phyloP scores from a whole-genome alignment of 78 protist genomes.

The Dictyostelium firmibasis region DNA sequence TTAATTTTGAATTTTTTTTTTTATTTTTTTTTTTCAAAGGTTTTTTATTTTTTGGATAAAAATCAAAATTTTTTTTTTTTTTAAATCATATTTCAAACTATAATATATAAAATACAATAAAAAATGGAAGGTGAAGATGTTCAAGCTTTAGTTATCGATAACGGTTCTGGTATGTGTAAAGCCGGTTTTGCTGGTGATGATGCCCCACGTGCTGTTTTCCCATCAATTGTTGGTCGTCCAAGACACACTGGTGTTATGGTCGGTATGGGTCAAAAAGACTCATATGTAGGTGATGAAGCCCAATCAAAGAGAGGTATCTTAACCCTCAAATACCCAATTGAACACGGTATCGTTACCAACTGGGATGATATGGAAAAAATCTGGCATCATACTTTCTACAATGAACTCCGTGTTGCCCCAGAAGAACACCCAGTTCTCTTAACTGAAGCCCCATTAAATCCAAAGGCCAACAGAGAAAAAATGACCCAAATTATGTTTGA shows the following conservation, averaged over 20 bases:
- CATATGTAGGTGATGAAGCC: slow-evolving; percentile 80
- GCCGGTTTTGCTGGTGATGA: slow-evolving; percentile 96
- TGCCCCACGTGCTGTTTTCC: slow-evolving; percentile 93
- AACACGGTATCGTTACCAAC: slow-evolving; percentile 94
- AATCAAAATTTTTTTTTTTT: too few relatives aligned
- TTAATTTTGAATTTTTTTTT: neutral
- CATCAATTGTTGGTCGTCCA: slow-evolving; percentile 92
- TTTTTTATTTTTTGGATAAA: too few relatives aligned
- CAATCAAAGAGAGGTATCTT: slow-evolving; percentile 83
- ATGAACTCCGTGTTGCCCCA: slow-evolving; percentile 94
- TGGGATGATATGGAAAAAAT: slow-evolving; percentile 99
- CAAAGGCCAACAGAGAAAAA: slow-evolving; percentile 94
- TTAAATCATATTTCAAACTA: neutral
- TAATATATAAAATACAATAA: neutral
- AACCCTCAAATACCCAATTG: slow-evolving; percentile 91
- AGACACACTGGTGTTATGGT: slow-evolving; percentile 90
- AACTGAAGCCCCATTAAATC: slow-evolving; percentile 92
- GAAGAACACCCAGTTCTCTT: slow-evolving; percentile 89
- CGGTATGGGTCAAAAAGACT: slow-evolving; percentile 86
- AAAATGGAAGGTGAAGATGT: slow-evolving; percentile 4
- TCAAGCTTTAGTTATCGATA: slow-evolving; percentile 83
- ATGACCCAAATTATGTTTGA: slow-evolving; percentile 96
- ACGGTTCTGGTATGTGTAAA: slow-evolving; percentile 96
- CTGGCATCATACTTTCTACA: slow-evolving; percentile 91
- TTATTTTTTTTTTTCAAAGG: too few relatives aligned